A percentile compares a stretch with the other conserved stretches of the same genome.
Evolutionary conservation across 2,329 filamentous ascomycete species (phyloP).

Genomic region (Trichoderma sp.): DNA sequence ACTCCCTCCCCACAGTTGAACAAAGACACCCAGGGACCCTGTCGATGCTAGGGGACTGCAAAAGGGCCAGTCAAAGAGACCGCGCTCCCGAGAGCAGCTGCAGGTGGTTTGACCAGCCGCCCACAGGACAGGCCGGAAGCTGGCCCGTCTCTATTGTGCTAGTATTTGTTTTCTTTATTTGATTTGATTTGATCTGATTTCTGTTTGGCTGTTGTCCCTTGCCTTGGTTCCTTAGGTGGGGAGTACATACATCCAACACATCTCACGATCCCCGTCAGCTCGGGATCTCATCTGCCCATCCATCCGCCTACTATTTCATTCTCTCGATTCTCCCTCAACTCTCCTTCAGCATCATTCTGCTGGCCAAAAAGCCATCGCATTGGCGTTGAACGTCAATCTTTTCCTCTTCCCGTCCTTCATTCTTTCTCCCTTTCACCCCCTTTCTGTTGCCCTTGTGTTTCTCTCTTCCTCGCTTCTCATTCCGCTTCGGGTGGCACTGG

Average conservation of each 20-base stretch:
- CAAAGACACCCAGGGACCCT: neutral
- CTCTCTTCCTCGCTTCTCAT: constrained; percentile 13
- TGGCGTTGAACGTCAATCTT: constrained; percentile 5
- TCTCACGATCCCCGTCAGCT: too few species aligned
- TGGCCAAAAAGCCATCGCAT: neutral
- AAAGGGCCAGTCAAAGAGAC: neutral
- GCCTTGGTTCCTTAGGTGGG: neutral
- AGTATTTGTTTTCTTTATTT: neutral
- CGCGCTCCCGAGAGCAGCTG: neutral
- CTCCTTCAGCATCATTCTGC: neutral
- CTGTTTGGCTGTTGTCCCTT: neutral
- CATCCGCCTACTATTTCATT: neutral
- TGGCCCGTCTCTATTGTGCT: neutral
- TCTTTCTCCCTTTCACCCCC: neutral
- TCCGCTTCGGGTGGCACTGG: constrained; percentile 15
- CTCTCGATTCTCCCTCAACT: neutral
- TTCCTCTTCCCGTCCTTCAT: neutral
- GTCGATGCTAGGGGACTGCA: neutral
- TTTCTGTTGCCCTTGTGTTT: constrained; percentile 3
- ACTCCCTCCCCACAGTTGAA: constrained; percentile 6
- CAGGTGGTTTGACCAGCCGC: constrained; percentile 13
- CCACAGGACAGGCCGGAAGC: neutral
- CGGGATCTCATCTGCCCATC: too few species aligned
- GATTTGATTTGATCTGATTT: neutral
- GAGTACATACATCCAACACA: too few species aligned